Evolutionary conservation across 176 grass and related monocot species (phyloP).

Genomic region (Thinopyrum elongatum): DNA sequence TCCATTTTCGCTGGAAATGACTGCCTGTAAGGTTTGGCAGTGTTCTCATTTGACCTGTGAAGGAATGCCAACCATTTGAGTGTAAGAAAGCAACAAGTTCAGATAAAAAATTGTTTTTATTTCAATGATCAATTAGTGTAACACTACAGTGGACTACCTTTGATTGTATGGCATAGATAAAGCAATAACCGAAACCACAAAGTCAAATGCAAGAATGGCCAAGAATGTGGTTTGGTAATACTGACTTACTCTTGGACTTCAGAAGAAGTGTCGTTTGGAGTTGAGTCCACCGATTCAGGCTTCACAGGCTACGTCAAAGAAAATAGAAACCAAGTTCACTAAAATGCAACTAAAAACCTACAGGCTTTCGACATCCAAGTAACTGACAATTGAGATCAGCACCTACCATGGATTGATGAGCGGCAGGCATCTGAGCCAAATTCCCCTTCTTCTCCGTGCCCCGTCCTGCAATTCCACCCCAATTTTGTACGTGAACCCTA

Average conservation of each 20-base stretch:
- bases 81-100: not conserved
- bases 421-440: constrained; percentile 2
- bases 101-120: not conserved
- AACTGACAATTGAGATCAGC: not conserved
- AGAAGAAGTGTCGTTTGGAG: constrained; percentile 49
- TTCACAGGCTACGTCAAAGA: constrained; percentile 50
- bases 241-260: constrained; percentile 47
- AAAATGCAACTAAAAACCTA: constrained; percentile 32
- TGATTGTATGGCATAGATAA: not conserved
- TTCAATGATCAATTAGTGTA: not conserved
- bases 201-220: not conserved
- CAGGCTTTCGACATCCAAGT: not conserved
- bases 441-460: constrained; percentile 36
- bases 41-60: constrained; percentile 47
- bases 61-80: constrained; percentile 29
- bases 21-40: constrained; percentile 29
- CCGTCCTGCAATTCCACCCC: constrained; percentile 34
- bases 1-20: constrained; percentile 42
- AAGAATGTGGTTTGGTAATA: constrained; percentile 10
- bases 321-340: constrained; percentile 19
- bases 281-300: constrained; percentile 51
- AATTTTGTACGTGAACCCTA: constrained; percentile 28
- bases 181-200: not conserved
- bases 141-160: not conserved
- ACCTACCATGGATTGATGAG: constrained; percentile 52